phyloP scores from a whole-genome alignment of 345 rosid species.

The Microthlaspi erraticum region DNA sequence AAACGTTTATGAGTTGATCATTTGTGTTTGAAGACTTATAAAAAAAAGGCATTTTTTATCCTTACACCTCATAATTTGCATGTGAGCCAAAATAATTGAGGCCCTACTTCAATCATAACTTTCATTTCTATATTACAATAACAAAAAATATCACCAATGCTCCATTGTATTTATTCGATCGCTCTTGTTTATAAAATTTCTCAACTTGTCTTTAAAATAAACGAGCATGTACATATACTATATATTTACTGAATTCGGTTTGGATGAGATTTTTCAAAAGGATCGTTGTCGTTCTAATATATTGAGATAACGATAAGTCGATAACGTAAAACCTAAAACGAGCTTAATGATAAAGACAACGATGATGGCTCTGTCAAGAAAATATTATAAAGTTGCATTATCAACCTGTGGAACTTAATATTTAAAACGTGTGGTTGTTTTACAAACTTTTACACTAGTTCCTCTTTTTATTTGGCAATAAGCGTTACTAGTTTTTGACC shows the following conservation, averaged over 20 bases:
- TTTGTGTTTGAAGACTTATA: constrained; percentile 28
- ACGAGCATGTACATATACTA: constrained; percentile 30
- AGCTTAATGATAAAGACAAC: constrained; percentile 42
- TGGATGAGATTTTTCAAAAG: constrained; percentile 23
- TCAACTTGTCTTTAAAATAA: constrained; percentile 31
- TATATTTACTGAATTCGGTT: background rate
- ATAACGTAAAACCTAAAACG: constrained; percentile 32
- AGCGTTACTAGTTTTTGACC: too few species aligned
- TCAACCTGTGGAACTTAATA: constrained; percentile 19
- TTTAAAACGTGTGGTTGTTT: background rate
- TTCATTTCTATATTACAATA: constrained; percentile 27
- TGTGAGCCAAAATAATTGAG: constrained; percentile 50
- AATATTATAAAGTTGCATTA: constrained; percentile 31
- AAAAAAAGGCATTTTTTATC: constrained; percentile 33
- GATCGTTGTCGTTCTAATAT: constrained; percentile 38
- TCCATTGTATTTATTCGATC: constrained; percentile 31
- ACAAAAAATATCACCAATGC: constrained; percentile 4
- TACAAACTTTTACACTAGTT: too few species aligned
- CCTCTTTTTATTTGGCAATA: too few species aligned
- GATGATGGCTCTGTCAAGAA: constrained; percentile 31
- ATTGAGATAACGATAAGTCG: constrained; percentile 28
- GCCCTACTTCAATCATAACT: constrained; percentile 44
- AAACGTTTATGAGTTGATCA: constrained; percentile 38
- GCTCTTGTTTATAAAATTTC: background rate
- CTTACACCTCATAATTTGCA: constrained; percentile 46